Base-by-base conservation (phyloP, 208 protist species). In the Endotrypanum monterogeii region DNA sequence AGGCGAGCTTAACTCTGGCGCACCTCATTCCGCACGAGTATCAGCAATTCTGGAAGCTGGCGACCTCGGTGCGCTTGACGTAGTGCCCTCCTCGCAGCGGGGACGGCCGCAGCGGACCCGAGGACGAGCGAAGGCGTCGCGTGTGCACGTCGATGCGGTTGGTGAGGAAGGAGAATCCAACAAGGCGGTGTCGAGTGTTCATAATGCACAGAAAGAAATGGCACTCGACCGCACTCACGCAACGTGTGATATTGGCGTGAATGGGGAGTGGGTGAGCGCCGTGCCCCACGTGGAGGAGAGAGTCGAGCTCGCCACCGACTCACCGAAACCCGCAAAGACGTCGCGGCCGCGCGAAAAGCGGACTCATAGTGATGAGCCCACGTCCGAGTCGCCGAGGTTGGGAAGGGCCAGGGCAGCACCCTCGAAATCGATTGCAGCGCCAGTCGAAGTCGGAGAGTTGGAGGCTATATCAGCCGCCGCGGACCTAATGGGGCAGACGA, bases 101-200 rank as follows among this genome's bases (percentile, higher is more conserved):
- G 20, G 41, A 23, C 60, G 16, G 60, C 20, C 25, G 41, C 37
- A 44, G 37, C 37, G 23, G 20, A 30, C 18, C 20, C 41, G 35
- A 41, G 18, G 41, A 37, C 62, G 62, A 39, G 37, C 48, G 62
- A 52, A 68, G n/a, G 12, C 44, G 6, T 68, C 44, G 5, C 41
- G 62, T 35, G 62, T 68, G 62, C 44, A 68, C 44, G 28, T 68
- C 4, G 62, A 48, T 14, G 62, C 62, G 4, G 44, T 52, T n/a
- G 25, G 39, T 8, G 62, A 68, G 44, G 44, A 68, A 20, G 44
- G 60, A 7, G 18, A 30, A 41, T 18, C 3, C 60, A 25, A 14
- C 60, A 9, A n/a, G 23, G 37, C 37, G 0, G 5, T 3, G 39
- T 11, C 60, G 60, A 37, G 9, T 12, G 32, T 8, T 46, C 1